phyloP scores from a whole-genome alignment of 768 basidiomycete genomes.

The Suillus cothurnatus region DNA sequence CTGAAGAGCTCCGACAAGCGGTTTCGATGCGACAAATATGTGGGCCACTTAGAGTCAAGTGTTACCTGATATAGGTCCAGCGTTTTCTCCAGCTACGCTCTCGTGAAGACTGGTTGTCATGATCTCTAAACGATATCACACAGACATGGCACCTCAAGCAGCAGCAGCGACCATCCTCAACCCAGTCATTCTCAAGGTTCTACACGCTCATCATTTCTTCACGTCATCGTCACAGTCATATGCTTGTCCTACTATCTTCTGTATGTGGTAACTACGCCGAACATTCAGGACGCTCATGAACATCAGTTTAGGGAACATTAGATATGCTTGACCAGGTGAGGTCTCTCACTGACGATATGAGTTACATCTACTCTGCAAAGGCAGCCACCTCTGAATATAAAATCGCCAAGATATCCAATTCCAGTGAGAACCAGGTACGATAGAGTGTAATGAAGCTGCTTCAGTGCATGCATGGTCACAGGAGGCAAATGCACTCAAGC shows the following conservation, averaged over 20 bases:
- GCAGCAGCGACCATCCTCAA: constrained; percentile 65
- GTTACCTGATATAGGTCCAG: neutral
- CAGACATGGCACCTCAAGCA: constrained; percentile 37
- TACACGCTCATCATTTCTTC: constrained; percentile 78
- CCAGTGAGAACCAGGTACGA: too few species aligned
- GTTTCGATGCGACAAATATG: neutral
- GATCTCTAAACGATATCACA: neutral
- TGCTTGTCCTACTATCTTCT: constrained; percentile 58
- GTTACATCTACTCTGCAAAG: too few species aligned
- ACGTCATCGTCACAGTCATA: constrained; percentile 75
- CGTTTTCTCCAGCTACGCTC: neutral
- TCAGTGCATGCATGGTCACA: too few species aligned
- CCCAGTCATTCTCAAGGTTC: constrained; percentile 65
- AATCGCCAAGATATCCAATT: too few species aligned
- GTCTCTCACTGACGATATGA: too few species aligned
- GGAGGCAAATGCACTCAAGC: too few species aligned
- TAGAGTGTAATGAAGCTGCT: too few species aligned
- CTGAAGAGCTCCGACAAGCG: neutral
- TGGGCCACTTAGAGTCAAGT: neutral
- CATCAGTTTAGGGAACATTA: constrained; percentile 59
- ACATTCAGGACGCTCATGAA: constrained; percentile 65
- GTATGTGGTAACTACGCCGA: constrained; percentile 75
- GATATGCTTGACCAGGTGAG: too few species aligned
- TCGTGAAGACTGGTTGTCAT: neutral
- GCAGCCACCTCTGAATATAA: too few species aligned